phyloP scores from a whole-genome alignment of 1,284 basidiomycete genomes.

The Nidula niveotomentosa region DNA sequence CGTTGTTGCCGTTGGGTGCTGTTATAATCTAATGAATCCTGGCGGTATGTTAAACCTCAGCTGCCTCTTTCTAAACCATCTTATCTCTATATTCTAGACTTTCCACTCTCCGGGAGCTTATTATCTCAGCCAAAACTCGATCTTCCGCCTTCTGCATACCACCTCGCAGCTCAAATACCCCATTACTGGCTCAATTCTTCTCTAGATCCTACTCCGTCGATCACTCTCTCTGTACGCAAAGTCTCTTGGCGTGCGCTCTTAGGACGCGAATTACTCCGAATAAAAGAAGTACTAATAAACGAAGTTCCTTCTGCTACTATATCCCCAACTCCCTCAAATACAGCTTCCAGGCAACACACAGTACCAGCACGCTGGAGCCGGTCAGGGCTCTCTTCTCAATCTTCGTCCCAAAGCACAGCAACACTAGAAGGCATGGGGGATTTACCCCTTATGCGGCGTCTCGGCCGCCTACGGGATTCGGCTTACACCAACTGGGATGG shows the following conservation, averaged over 20 bases:
- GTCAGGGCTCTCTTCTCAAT: slow-evolving; percentile 5
- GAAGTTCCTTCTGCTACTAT: background rate
- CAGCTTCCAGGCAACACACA: slow-evolving; percentile 10
- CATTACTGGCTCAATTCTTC: slow-evolving; percentile 34
- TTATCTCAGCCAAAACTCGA: slow-evolving; percentile 10
- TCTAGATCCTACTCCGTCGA: slow-evolving; percentile 28
- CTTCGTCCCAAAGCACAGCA: slow-evolving; percentile 4
- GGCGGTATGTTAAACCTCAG: slow-evolving; percentile 16
- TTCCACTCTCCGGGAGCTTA: slow-evolving; percentile 27
- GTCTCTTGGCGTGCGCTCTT: slow-evolving; percentile 66
- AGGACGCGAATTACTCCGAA: slow-evolving; percentile 3
- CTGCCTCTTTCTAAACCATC: background rate
- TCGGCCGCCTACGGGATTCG: slow-evolving; percentile 45
- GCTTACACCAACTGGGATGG: slow-evolving; percentile 45
- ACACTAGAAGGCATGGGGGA: slow-evolving; percentile 26
- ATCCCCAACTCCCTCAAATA: background rate
- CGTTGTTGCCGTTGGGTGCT: slow-evolving; percentile 40
- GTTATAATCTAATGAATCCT: slow-evolving; percentile 40
- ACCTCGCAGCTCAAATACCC: slow-evolving; percentile 56
- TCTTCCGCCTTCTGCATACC: slow-evolving; percentile 42
- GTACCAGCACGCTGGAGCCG: slow-evolving; percentile 22
- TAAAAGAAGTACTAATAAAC: background rate
- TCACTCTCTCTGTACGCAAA: slow-evolving; percentile 54
- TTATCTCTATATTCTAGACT: slow-evolving; percentile 21
- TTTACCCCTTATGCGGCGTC: slow-evolving; percentile 35